phyloP scores from a whole-genome alignment of 108 stramenopile genomes.

The Cyclotella atomus region DNA sequence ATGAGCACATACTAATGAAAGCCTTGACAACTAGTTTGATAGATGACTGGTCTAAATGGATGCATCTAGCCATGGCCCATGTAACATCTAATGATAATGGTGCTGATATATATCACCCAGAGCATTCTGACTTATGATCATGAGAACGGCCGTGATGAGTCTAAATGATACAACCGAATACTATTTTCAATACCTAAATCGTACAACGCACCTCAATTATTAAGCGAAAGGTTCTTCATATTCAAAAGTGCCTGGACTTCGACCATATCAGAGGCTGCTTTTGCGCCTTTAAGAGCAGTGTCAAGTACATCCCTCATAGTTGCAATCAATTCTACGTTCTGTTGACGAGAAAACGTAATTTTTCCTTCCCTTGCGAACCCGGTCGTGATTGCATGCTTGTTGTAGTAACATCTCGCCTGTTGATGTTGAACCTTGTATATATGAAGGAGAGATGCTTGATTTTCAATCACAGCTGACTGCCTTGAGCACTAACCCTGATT shows the following conservation, averaged over 20 bases:
- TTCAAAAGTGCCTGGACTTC: background rate
- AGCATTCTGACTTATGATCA: background rate
- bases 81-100: background rate
- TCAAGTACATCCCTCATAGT: background rate
- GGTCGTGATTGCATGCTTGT: background rate
- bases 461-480: slow-evolving; percentile 10
- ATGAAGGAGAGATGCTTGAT: slow-evolving; percentile 26
- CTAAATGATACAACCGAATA: no score
- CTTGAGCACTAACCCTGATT: background rate
- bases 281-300: background rate
- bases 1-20: slow-evolving; percentile 2
- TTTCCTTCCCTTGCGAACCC: background rate
- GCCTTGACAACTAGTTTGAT: slow-evolving; percentile 16
- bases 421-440: slow-evolving; percentile 3
- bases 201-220: no score
- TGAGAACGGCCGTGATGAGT: no score
- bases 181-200: no score
- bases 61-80: slow-evolving; percentile 29
- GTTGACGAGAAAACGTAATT: background rate
- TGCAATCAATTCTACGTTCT: background rate
- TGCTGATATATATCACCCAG: background rate
- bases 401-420: background rate
- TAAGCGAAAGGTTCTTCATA: no score
- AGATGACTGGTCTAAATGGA: slow-evolving; percentile 30
- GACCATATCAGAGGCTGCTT: background rate